Base-by-base conservation (phyloP, 2,329 filamentous ascomycete genomes). In the Tympanopsis confertula region DNA sequence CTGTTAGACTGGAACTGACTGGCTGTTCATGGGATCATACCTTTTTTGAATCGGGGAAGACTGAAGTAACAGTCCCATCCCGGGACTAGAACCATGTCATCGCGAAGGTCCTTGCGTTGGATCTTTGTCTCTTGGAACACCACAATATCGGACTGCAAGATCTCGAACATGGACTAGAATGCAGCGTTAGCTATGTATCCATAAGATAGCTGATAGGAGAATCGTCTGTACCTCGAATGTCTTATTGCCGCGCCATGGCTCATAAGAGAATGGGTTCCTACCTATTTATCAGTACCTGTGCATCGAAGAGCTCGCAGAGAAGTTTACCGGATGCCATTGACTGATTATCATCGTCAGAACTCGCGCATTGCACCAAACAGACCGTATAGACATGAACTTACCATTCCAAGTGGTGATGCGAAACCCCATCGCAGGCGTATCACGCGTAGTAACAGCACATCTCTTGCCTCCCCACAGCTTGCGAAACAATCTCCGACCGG, bases 11-110 rank as follows among this genome's bases (percentile, higher is more conserved):
- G 44, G 7, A 47, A 38, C 17, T 20, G 32, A 35, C 29, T 12
- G 10, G 38, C 5, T 14, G 22, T 18, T n/a, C 17, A 14, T 4
- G 12, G 17, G 17, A 20, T 26, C 20, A 19, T 61, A 82, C 86
- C 89, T 67, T 95, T 96, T 58, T 96, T 96, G 53, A 93, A 72
- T 54, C 81, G 86, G 0, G 91, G 91, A 18, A 98, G 66, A 54
- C 87, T 95, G 61, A 95, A 95, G 60, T 82, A 94, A 45, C 88
- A 88, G 55, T 98, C 91, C 89, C 89, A 98, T 12, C 91, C 91
- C 0, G 85, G 78, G 0, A 96, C 78, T 22, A 96, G 66, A 7
- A 96, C 88, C 86, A 96, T 96, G 49, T 96, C 91, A 68, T 96
- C 91, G 29, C 69, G 72, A 2, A 98, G 66, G 48, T 95, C 88